Conservation (phyloP, 2,329 filamentous ascomycete genomes). For the Exophiala dermatitidis region DNA sequence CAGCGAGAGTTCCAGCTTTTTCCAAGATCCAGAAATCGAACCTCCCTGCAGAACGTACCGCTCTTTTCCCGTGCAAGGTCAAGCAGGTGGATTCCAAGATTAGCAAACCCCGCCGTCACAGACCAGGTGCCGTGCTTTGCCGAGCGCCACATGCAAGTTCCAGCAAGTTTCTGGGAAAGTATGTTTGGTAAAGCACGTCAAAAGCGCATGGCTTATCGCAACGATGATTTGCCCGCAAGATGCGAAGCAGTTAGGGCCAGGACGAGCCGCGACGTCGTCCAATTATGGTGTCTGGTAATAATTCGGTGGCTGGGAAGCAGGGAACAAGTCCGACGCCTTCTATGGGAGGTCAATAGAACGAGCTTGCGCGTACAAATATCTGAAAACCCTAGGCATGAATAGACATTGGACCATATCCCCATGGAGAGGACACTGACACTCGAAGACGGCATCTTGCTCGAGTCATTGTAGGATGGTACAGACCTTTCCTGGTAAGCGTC, state of each 20-base stretch:
- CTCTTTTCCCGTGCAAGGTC: background rate
- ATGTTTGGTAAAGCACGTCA: background rate
- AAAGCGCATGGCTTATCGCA: slow-evolving; percentile 6
- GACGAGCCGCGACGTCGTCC: too few species aligned
- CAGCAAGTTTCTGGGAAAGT: background rate
- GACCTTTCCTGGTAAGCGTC: too few species aligned
- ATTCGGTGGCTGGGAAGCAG: background rate
- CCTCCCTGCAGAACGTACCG: background rate
- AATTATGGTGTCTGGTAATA: too few species aligned
- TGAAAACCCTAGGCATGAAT: too few species aligned
- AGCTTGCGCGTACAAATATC: background rate
- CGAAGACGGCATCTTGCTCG: too few species aligned
- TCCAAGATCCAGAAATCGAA: background rate
- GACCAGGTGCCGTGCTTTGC: background rate
- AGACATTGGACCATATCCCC: too few species aligned
- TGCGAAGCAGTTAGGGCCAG: background rate
- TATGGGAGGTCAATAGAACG: background rate
- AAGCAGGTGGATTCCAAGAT: background rate
- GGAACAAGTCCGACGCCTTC: background rate
- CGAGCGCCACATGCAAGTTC: background rate
- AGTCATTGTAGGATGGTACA: too few species aligned
- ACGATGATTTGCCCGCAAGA: slow-evolving; percentile 1
- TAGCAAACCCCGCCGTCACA: background rate
- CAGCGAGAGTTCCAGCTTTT: background rate
- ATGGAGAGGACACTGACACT: too few species aligned